Conservation (phyloP, 768 basidiomycete genomes). For the Peribolospora baueri region DNA sequence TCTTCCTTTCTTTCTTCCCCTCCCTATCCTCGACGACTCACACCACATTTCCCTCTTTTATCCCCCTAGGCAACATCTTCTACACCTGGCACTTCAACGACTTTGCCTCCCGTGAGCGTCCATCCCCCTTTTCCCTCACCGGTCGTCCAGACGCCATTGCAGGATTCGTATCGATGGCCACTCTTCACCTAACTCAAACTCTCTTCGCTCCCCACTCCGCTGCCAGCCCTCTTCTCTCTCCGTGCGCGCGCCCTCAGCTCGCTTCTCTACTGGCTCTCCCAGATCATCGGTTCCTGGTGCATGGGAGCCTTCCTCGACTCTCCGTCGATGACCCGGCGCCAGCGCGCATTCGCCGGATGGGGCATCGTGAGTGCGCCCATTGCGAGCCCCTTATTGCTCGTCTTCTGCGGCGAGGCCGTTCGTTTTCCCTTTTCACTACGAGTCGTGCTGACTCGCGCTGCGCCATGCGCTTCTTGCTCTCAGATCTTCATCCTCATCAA, state of each 20-base stretch:
- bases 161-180: conserved; percentile 22
- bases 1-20: background rate
- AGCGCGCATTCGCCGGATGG: conserved; percentile 2
- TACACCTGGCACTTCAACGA: conserved; percentile 36
- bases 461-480: too few relatives aligned
- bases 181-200: background rate
- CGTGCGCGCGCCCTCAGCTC: conserved; percentile 45
- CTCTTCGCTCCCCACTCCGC: background rate
- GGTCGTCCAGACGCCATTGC: conserved; percentile 29
- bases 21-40: conserved; percentile 28
- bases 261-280: conserved; percentile 53
- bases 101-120: background rate
- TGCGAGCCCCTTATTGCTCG: too few relatives aligned
- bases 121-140: background rate
- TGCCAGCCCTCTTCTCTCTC: conserved; percentile 23
- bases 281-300: conserved; percentile 33
- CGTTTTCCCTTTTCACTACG: too few relatives aligned
- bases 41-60: background rate
- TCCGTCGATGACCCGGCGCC: background rate
- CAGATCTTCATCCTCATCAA: conserved; percentile 35
- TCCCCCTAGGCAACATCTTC: conserved; percentile 4
- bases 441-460: too few relatives aligned
- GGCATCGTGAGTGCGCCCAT: background rate
- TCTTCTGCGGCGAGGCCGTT: too few relatives aligned
- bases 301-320: conserved; percentile 5